Evolutionary conservation across 179 eudicot species (phyloP).

Genomic region (Beta corolliflora): DNA sequence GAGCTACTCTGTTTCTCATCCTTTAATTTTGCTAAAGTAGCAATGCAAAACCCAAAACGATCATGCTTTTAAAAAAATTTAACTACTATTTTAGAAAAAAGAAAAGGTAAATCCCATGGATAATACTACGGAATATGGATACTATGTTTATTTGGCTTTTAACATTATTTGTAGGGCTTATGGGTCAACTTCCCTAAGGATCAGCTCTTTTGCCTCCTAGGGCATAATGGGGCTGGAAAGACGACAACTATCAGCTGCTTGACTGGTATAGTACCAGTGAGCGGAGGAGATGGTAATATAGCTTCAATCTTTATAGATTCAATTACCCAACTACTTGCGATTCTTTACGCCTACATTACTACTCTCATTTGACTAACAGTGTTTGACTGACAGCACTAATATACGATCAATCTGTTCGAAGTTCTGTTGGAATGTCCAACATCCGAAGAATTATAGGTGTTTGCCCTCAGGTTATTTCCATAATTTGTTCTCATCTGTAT

Average conservation of each 20-base stretch:
- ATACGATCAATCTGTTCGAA: conserved; percentile 69
- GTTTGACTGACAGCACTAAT: conserved; percentile 53
- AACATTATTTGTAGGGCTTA: conserved; percentile 46
- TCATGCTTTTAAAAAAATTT: neutral
- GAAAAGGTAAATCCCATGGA: neutral
- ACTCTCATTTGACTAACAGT: neutral
- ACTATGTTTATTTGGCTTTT: neutral
- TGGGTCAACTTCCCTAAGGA: conserved; percentile 75
- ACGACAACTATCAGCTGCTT: conserved; percentile 80
- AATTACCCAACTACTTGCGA: neutral
- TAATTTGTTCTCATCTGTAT: neutral
- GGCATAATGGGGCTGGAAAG: conserved; percentile 97
- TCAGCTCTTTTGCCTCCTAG: conserved; percentile 89
- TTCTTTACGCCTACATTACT: neutral
- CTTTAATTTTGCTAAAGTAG: neutral
- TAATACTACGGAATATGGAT: neutral
- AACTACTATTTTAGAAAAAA: neutral
- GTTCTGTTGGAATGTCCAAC: conserved; percentile 78
- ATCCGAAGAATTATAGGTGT: conserved; percentile 84
- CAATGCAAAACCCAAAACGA: neutral
- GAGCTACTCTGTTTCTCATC: neutral
- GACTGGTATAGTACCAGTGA: conserved; percentile 78
- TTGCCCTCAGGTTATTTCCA: conserved; percentile 75
- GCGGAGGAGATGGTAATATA: conserved; percentile 78
- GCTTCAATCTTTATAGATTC: neutral